phyloP scores from a whole-genome alignment of 2,329 filamentous ascomycete genomes.

The Fusarium succisae region DNA sequence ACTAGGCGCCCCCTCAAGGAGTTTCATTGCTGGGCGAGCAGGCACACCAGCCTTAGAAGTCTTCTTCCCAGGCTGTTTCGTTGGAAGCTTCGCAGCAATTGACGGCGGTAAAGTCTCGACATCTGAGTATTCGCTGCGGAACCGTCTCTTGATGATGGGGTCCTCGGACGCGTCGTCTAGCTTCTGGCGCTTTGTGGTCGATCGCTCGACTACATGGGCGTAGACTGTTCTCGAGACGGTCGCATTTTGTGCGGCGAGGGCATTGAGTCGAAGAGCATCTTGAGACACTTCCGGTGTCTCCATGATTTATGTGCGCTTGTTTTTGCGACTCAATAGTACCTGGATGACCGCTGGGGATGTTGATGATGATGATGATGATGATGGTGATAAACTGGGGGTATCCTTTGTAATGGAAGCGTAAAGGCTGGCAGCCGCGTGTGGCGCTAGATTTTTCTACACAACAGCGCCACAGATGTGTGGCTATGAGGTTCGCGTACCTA shows the following conservation, averaged over 20 bases:
- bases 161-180: conserved; percentile 49
- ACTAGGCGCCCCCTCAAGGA: conserved; percentile 50
- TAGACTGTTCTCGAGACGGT: conserved; percentile 47
- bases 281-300: conserved; percentile 47
- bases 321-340: conserved; percentile 5
- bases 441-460: conserved; percentile 23
- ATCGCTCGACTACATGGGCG: conserved; percentile 38
- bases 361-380: background rate
- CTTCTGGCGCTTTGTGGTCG: conserved; percentile 51
- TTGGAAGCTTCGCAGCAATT: conserved; percentile 82
- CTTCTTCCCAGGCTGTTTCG: conserved; percentile 47
- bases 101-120: conserved; percentile 80
- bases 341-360: conserved; percentile 31
- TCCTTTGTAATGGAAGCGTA: conserved; percentile 31
- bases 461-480: conserved; percentile 31
- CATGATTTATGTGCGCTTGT: conserved; percentile 39
- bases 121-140: conserved; percentile 78
- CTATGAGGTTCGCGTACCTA: background rate
- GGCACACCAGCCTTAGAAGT: conserved; percentile 59
- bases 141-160: conserved; percentile 56
- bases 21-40: conserved; percentile 47
- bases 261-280: conserved; percentile 48
- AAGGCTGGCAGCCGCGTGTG: conserved; percentile 46
- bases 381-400: conserved; percentile 1
- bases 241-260: conserved; percentile 50